Evolutionary conservation across 2,329 filamentous ascomycete species (phyloP), one percentile per base, ranked within the genome.

Genomic region (Aspergillus intermedius): DNA sequence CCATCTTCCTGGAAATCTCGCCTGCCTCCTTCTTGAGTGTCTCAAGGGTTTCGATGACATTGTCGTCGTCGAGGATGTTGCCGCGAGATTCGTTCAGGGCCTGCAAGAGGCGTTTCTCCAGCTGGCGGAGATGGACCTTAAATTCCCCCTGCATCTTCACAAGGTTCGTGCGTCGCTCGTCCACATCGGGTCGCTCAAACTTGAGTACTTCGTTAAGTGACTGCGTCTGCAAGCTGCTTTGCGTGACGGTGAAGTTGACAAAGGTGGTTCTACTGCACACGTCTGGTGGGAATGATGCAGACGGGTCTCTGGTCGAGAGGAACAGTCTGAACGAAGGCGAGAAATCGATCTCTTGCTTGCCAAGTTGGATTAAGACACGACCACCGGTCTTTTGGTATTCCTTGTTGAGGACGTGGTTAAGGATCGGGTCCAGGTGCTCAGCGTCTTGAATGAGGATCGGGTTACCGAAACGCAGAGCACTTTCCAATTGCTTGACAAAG

Each of bases 101-200:
- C 68, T 96, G 90, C 43, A 98, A 76, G 45, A 98, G 78, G 49
- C 88, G 85, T 73, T 95, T 96, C 76, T 98, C 94, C 23, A 98
- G 80, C 68, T 95, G 88, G 54, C 93, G 86, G 40, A 98, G 81
- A 71, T 96, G 91, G n/a, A 97, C 85, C 74, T 94, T 96, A 79
- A 98, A 98, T 72, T 98, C 94, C 62, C 93, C 93, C 74, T 98
- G 93, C 61, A 96, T 82, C 74, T 98, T 98, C 79, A 97, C 95
- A 57, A 98, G 83, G 67, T 98, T 97, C 32, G 91, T 95, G 49
- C 93, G 84, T 55, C 93, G 83, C 75, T 97, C 91, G 65, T 98
- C 93, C 15, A 98, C 90, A 71, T 98, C 93, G 3, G 94, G 93
- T 48, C 94, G 83, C 76, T 98, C 93, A 12, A 91, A 95, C 70